Evolutionary conservation across 1,284 basidiomycete species (phyloP).

Genomic region (Cryptococcus sp.): DNA sequence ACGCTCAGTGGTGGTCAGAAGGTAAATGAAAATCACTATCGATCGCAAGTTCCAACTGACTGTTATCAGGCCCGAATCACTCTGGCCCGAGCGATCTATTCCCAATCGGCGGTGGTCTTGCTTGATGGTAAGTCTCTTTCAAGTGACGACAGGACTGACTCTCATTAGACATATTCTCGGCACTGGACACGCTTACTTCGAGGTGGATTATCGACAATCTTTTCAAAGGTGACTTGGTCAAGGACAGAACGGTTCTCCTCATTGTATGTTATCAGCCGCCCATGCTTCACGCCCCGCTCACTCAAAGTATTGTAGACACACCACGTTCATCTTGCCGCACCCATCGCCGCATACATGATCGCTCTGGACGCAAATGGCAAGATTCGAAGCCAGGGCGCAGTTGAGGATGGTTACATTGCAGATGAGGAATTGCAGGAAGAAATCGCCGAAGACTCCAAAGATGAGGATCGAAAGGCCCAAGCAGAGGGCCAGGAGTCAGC

Average conservation of each 20-base stretch:
- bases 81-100: conserved; percentile 71
- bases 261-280: conserved; percentile 61
- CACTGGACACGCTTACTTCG: conserved; percentile 64
- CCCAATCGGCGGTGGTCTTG: conserved; percentile 63
- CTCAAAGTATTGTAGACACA: conserved; percentile 61
- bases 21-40: conserved; percentile 1
- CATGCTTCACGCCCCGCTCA: too few relatives aligned
- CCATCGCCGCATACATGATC: conserved; percentile 66
- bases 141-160: conserved; percentile 6
- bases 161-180: conserved; percentile 61
- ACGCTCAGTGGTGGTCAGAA: conserved; percentile 65
- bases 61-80: conserved; percentile 62
- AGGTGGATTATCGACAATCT: conserved; percentile 76
- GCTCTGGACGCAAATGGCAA: conserved; percentile 61
- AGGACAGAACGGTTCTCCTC: conserved; percentile 69
- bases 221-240: conserved; percentile 67
- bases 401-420: conserved; percentile 31
- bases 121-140: conserved; percentile 51
- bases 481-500: conserved; percentile 49
- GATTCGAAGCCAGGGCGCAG: conserved; percentile 46
- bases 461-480: conserved; percentile 47
- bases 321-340: conserved; percentile 67
- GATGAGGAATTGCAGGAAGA: conserved; percentile 49
- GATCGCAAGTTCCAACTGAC: too few relatives aligned
- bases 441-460: conserved; percentile 39